Percentiles rank a stretch among this genome's conserved stretches.
These are phyloP conservation scores for Pseudogymnoascus sp. DNA, from an alignment of 2,329 filamentous ascomycete genomes.

Conservation along the genomic window DNA sequence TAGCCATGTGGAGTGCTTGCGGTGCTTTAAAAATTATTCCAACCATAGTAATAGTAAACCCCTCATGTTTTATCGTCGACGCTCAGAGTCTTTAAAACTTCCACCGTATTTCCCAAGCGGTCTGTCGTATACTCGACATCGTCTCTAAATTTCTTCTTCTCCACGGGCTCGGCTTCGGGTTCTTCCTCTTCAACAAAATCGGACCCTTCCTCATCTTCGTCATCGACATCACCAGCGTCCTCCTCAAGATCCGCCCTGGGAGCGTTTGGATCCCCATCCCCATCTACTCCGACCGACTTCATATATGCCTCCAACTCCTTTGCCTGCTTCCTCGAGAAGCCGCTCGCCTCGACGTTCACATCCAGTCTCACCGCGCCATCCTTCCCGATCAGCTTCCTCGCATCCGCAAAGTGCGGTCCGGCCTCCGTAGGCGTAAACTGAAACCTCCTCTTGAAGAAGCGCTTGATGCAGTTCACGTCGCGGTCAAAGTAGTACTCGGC, in stretches of 20 bases:
- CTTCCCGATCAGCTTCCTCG: conserved; percentile 64
- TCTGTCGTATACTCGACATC: conserved; percentile 27
- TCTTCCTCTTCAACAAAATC: conserved; percentile 24
- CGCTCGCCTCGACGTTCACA: conserved; percentile 81
- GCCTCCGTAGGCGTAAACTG: conserved; percentile 75
- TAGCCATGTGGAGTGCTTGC: not conserved
- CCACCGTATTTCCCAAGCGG: conserved; percentile 24
- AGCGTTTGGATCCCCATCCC: conserved; percentile 30
- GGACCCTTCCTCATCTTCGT: conserved; percentile 26
- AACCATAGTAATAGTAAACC: not conserved
- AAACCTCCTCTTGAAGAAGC: conserved; percentile 85
- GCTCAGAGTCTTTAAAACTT: conserved; percentile 12
- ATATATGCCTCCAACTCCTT: conserved; percentile 91
- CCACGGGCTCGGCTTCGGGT: conserved; percentile 13
- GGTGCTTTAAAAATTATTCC: not conserved
- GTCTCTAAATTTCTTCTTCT: conserved; percentile 17
- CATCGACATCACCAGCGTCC: conserved; percentile 31
- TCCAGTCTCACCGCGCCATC: conserved; percentile 67
- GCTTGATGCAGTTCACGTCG: conserved; percentile 90
- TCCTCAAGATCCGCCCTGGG: conserved; percentile 32
- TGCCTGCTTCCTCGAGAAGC: conserved; percentile 94
- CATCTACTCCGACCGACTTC: conserved; percentile 57
- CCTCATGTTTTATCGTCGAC: conserved; percentile 27
- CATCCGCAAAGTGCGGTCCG: conserved; percentile 80
- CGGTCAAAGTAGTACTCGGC: conserved; percentile 97